A percentile compares a stretch with the other conserved stretches of the same genome.
Conservation (phyloP, 768 basidiomycete genomes). For the Agrocybe chaxingu region DNA sequence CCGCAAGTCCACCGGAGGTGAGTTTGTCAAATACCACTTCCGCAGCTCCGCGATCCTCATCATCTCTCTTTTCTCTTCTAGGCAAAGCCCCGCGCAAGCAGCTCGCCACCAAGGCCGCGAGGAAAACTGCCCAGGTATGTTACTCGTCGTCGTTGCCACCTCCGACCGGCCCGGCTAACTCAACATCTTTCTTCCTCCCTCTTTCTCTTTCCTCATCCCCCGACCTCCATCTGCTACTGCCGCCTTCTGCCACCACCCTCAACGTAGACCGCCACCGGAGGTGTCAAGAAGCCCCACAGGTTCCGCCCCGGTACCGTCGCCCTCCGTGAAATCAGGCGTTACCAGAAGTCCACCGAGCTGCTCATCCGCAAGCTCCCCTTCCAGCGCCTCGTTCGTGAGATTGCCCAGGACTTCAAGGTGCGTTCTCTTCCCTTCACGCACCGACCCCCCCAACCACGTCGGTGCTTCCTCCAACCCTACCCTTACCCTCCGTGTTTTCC, state of each 20-base stretch:
- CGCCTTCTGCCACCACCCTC: no score
- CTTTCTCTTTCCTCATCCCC: neutral
- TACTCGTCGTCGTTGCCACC: constrained; percentile 23
- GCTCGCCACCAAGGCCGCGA: constrained; percentile 93
- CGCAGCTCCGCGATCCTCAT: constrained; percentile 4
- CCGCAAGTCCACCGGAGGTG: constrained; percentile 98
- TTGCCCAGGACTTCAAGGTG: constrained; percentile 96
- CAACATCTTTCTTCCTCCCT: constrained; percentile 4
- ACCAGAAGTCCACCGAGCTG: constrained; percentile 98
- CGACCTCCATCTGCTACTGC: no score
- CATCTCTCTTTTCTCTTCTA: constrained; percentile 25
- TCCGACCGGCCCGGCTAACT: constrained; percentile 10
- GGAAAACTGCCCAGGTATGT: constrained; percentile 79
- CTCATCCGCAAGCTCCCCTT: constrained; percentile 99
- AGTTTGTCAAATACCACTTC: constrained; percentile 24
- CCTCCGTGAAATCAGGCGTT: constrained; percentile 96
- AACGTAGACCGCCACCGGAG: constrained; percentile 75
- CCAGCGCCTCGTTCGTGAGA: constrained; percentile 97
- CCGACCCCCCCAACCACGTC: no score
- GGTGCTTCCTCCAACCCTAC: no score
- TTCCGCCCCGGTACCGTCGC: constrained; percentile 98
- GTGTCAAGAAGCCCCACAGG: constrained; percentile 99
- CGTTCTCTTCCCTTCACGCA: constrained; percentile 8
- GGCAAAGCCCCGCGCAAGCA: constrained; percentile 92
- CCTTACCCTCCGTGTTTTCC: no score